Evolutionary conservation across 176 grass and related monocot genomes (phyloP), one percentile per base, ranked within the genome.

Genomic region (Hsuehochloa calcarea): DNA sequence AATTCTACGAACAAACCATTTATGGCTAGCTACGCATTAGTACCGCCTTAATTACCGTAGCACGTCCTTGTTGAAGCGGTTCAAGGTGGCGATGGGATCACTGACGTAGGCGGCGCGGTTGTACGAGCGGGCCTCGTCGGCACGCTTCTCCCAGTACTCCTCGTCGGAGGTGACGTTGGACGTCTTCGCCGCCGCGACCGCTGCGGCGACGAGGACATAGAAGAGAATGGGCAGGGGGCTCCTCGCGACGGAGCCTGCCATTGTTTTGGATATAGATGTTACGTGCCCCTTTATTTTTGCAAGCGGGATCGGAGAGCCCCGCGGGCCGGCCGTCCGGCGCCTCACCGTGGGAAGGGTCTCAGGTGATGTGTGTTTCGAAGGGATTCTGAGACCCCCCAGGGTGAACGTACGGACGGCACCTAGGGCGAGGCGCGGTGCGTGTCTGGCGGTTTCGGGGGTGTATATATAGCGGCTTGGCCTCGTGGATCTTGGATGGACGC

Each of bases 101-200:
- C 35, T 50, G 3, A 87, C 74, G 85, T 88, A 93, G 12, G 90
- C 44, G 2, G 74, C 70, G 61, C 51, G 78, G 84, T 77, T 77
- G 8, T 22, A 68, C 34, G 65, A 65, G n/a, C 26, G 70, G 15
- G 90, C 87, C 51, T 23, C 85, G 61, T 88, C 69, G 0, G 55
- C 75, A 63, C 86, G 86, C 73, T 80, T 70, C 56, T 43, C 65
- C 95, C 90, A 97, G 86, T 91, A 88, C 35, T 89, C 88, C 68
- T 91, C 81, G 41, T 86, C 71, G 2, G 29, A 46, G 19, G 63
- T 88, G 67, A 88, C 22, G 85, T 94, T 74, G 3, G 25, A 10
- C 5, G 5, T 5, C 4, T 16, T 37, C 51, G 29, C 19, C 16
- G 58, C 40, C 41, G 74, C 12, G 2, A 39, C 54, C 1, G n/a